These are phyloP conservation scores for Fonsecaea pugnacius DNA, from an alignment of 2,329 filamentous ascomycete species.

Conservation along the genomic window DNA sequence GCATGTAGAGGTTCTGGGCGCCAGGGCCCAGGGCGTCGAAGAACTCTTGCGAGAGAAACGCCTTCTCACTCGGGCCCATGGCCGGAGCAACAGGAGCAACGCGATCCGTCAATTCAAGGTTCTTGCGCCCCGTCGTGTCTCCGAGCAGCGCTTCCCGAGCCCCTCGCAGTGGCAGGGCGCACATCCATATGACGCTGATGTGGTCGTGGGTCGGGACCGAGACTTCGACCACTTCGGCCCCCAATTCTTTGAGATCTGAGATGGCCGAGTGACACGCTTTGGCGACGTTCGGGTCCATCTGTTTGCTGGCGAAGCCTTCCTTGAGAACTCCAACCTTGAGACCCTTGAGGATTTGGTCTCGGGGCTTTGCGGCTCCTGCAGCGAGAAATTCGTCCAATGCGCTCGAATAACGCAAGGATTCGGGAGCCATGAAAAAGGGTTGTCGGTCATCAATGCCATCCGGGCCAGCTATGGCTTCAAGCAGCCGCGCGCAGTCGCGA, in stretches of 20 bases:
- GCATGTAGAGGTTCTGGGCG: constrained; percentile 54
- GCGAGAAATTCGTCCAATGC: background rate
- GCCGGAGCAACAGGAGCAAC: background rate
- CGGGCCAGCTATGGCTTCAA: constrained; percentile 52
- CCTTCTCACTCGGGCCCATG: background rate
- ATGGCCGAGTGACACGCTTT: constrained; percentile 51
- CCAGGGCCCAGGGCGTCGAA: constrained; percentile 12
- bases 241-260: constrained; percentile 50
- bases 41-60: constrained; percentile 19
- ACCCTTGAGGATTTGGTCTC: constrained; percentile 33
- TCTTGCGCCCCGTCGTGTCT: constrained; percentile 18
- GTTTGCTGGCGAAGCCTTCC: constrained; percentile 51
- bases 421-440: constrained; percentile 29
- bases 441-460: constrained; percentile 52
- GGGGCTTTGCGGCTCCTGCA: constrained; percentile 4
- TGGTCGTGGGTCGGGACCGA: constrained; percentile 34
- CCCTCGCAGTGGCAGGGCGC: constrained; percentile 8
- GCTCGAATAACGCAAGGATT: constrained; percentile 25
- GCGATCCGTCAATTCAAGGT: constrained; percentile 14
- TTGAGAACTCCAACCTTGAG: constrained; percentile 51
- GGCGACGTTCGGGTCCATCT: constrained; percentile 49
- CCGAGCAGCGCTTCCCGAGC: constrained; percentile 8
- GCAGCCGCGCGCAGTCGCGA: constrained; percentile 45
- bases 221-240: constrained; percentile 50
- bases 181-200: constrained; percentile 1